Conservation (phyloP, 23 red algal genomes). For the Gracilaria gracilis region DNA sequence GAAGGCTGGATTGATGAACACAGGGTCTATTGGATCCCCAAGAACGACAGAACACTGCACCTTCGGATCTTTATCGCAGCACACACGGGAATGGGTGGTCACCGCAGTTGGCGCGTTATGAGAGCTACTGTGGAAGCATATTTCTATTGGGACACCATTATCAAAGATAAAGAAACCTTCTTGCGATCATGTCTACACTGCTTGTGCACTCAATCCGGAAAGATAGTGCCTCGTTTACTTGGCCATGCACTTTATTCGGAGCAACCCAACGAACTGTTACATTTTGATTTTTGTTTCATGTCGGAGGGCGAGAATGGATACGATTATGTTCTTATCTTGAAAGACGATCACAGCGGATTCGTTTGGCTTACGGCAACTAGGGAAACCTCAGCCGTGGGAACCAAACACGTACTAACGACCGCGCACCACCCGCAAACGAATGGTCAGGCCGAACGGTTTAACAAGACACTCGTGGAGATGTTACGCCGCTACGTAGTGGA, state of each 20-base stretch:
- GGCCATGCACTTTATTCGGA: background rate
- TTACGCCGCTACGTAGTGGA: too few species aligned
- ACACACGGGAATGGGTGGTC: too few species aligned
- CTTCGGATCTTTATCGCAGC: background rate
- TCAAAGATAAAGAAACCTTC: background rate
- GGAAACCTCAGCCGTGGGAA: too few species aligned
- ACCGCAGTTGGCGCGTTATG: too few species aligned
- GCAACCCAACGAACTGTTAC: too few species aligned
- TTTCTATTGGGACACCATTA: conserved; percentile 25
- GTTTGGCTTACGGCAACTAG: background rate
- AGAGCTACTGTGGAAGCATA: background rate
- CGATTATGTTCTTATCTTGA: conserved; percentile 31
- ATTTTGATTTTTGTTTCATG: conserved; percentile 55
- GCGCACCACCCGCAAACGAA: too few species aligned
- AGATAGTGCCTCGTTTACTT: conserved; percentile 9
- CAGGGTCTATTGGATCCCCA: background rate
- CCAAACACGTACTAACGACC: too few species aligned
- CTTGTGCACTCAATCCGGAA: background rate
- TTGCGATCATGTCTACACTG: conserved; percentile 30
- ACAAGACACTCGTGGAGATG: too few species aligned
- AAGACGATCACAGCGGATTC: conserved; percentile 19
- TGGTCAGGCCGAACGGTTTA: too few species aligned
- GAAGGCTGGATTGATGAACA: background rate
- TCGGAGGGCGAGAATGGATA: background rate
- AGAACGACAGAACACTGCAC: background rate